Percentiles rank a stretch among this genome's conserved stretches.
phyloP scores from a whole-genome alignment of 2,329 filamentous ascomycete genomes.

The Dothiorella sarmentorum region DNA sequence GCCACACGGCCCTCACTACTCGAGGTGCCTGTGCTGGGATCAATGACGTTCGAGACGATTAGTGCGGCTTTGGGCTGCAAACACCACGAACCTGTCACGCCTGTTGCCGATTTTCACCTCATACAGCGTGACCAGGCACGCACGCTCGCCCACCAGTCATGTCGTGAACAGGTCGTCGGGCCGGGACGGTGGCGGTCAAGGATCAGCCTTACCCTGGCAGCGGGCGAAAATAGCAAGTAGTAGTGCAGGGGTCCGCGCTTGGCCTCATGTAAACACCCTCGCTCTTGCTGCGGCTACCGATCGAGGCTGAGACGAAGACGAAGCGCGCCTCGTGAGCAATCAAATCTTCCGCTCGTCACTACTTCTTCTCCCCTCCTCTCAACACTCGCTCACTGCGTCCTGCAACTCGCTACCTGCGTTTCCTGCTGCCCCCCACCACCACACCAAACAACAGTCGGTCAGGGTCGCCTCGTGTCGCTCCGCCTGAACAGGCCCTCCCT shows the following conservation, averaged over 20 bases:
- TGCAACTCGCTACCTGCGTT: not conserved
- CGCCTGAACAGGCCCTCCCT: constrained; percentile 6
- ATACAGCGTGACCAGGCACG: too few species aligned
- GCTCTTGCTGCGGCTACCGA: constrained; percentile 1
- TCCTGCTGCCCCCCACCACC: not conserved
- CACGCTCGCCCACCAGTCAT: too few species aligned
- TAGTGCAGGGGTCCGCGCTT: constrained; percentile 1
- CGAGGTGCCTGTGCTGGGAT: not conserved
- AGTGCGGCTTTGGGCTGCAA: not conserved
- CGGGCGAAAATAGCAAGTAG: constrained; percentile 1
- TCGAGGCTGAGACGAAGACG: constrained; percentile 7
- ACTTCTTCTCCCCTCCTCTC: not conserved
- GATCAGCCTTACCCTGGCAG: not conserved
- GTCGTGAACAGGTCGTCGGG: not conserved
- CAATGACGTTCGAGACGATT: constrained; percentile 7
- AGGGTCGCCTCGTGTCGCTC: not conserved
- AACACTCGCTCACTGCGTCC: not conserved
- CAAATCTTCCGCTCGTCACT: not conserved
- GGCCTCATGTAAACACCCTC: constrained; percentile 9
- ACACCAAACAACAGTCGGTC: not conserved
- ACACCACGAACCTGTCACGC: not conserved
- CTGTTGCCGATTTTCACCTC: not conserved
- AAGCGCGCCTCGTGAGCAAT: not conserved
- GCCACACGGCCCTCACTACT: not conserved
- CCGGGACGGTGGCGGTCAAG: constrained; percentile 8